Base-by-base conservation (phyloP, 1,139 yeast genomes). In the Yamadazyma epiphylla region DNA sequence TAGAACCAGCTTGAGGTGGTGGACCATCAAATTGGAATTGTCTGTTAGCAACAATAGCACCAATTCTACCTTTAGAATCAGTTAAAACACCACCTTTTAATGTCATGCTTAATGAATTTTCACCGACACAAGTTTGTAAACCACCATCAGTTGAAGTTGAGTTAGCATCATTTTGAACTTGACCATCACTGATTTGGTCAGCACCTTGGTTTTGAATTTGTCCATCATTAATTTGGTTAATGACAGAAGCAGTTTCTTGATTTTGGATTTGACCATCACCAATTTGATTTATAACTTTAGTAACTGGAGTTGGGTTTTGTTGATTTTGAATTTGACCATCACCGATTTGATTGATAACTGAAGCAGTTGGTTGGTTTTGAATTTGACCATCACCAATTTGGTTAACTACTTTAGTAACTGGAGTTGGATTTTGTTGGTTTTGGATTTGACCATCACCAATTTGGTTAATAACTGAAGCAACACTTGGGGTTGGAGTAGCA, bases 21-120 rank as follows among this genome's bases (percentile, higher is more conserved):
- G 91, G 94, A 59, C 91, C 91, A 55, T 82, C 91, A 51, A 82
- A 82, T 69, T 82, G 91, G 81, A 82, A 81, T 70, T 82, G 91
- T 68, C 82, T 76, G 80, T 81, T 81, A 41, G 89, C 83, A 49
- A 82, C 91, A 60, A 82, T 81, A 37, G 88, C 77, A 53, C 91
- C 91, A 45, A 82, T 64, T 76, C 91, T 79, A 38, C 86, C 86
- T 36, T 62, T 45, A 32, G 72, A 53, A 53, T 82, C 91, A 26
- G 68, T 72, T 58, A 82, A 69, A 39, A 77, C 50, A 46, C 77
- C 64, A 29, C 53, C 70, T 29, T 65, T 55, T 51, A 82, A 72
- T 21, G 64, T 60, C 71, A 82, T 63, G 31, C 77, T 53, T 51
- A 81, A 69, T 32, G 84, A 66, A 47, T 70, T 66, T 27, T 54